These are phyloP conservation scores for Grifola frondosa DNA, from an alignment of 1,284 basidiomycete species.

Conservation along the genomic window DNA sequence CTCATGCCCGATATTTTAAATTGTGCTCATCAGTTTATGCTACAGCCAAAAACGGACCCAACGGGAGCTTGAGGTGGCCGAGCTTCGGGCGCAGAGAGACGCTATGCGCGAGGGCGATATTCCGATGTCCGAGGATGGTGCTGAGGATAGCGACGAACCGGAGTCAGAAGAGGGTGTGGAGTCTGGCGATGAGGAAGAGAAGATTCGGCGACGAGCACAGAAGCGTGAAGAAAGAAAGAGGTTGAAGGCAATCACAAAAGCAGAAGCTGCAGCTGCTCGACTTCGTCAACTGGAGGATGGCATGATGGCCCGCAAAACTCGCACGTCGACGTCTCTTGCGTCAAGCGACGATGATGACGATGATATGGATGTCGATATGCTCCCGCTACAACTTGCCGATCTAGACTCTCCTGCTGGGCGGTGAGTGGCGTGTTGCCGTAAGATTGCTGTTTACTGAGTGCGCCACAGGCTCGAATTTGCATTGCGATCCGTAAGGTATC, in stretches of 20 bases:
- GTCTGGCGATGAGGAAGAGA: conserved; percentile 21
- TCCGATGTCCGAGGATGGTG: conserved; percentile 8
- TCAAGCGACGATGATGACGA: conserved; percentile 27
- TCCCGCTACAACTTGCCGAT: conserved; percentile 43
- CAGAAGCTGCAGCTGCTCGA: conserved; percentile 17
- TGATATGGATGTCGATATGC: conserved; percentile 21
- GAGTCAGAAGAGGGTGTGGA: conserved; percentile 28
- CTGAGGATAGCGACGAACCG: conserved; percentile 21
- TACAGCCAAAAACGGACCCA: conserved; percentile 45
- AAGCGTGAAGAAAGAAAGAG: conserved; percentile 18
- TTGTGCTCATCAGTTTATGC: conserved; percentile 4
- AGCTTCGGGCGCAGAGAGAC: conserved; percentile 34
- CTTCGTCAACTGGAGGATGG: conserved; percentile 22
- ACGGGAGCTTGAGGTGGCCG: conserved; percentile 23
- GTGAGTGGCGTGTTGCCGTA: conserved; percentile 38
- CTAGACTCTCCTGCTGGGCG: conserved; percentile 55
- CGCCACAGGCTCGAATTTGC: conserved; percentile 54
- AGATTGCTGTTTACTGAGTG: neutral
- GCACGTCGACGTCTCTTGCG: conserved; percentile 14
- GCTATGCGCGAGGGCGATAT: conserved; percentile 20
- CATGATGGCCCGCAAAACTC: conserved; percentile 9
- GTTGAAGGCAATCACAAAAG: conserved; percentile 20
- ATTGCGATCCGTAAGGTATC: conserved; percentile 53
- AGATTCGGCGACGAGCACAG: conserved; percentile 15
- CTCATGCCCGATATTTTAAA: neutral